Evolutionary conservation across 495 filamentous ascomycete genomes (phyloP), one percentile per base, ranked within the genome.

Genomic region (Aspergillus ostianus): DNA sequence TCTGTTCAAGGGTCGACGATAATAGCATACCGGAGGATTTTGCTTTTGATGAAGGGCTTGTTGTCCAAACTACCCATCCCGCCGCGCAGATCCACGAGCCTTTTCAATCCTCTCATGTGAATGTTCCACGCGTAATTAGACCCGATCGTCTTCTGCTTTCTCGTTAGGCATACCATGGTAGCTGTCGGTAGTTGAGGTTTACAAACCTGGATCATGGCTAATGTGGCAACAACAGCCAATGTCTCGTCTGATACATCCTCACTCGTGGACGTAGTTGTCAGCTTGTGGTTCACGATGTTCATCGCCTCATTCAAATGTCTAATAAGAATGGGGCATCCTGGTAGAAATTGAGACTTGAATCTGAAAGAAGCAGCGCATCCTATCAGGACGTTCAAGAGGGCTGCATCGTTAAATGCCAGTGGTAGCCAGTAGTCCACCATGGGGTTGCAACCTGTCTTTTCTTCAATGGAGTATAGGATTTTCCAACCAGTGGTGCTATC

Each of bases 381-480:
- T 2, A 55, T 17, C 9, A 47, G 19, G 10, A 47, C n/a, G 26
- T 55, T 20, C 10, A 55, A 26, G 4, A 55, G 36, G 5, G 53
- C 53, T 4, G 53, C 9, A 10, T 55, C 53, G 4, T 45, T 20
- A 18, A 26, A 55, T 13, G 23, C 41, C 1, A 55, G 27, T 6
- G 53, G 53, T 21, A 45, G 12, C 53, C 53, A 55, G 15, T 47
- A 55, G 4, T 55, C 21, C 4, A 26, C 32, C 32, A 55, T 55
- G 4, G 53, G 53, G n/a, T 55, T 55, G 20, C 41, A 55, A 44
- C 53, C 53, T 6, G 12, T 21, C 15, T 19, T 27, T 18, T 27
- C 46, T 18, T 55, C 53, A 9, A 55, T 55, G 1, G 53, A 55
- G n/a, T 55, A 55, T 2, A 55, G 44, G 7, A 41, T 55, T 19